Conservation (phyloP, 2,329 filamentous ascomycete species). For the Paracoccidioides brasiliensis region DNA sequence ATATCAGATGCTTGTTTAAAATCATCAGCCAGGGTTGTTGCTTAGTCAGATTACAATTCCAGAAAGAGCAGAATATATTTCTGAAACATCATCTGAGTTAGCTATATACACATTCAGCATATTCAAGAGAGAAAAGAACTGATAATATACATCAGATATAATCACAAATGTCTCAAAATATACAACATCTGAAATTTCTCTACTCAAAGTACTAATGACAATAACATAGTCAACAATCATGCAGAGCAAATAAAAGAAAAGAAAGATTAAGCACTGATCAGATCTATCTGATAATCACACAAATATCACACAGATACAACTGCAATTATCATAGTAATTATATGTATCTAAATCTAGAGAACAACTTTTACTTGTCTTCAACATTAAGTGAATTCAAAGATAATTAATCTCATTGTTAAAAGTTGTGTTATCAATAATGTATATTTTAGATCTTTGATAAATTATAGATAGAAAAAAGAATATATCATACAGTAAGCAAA, state of each 20-base stretch:
- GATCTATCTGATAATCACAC: slow-evolving; percentile 46
- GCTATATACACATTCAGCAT: neutral
- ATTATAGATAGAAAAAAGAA: slow-evolving; percentile 30
- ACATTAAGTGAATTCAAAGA: neutral
- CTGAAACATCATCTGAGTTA: slow-evolving; percentile 10
- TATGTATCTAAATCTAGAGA: slow-evolving; percentile 26
- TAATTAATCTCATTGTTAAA: slow-evolving; percentile 20
- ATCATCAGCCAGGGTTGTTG: slow-evolving; percentile 46
- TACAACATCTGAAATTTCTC: slow-evolving; percentile 28
- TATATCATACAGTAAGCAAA: slow-evolving; percentile 30
- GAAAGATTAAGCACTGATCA: slow-evolving; percentile 42
- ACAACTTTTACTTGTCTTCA: neutral
- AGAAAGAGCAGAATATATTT: slow-evolving; percentile 35
- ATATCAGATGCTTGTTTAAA: slow-evolving; percentile 47
- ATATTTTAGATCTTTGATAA: slow-evolving; percentile 29
- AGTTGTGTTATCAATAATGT: slow-evolving; percentile 28
- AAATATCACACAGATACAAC: slow-evolving; percentile 36
- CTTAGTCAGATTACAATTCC: slow-evolving; percentile 44
- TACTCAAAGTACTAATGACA: slow-evolving; percentile 25
- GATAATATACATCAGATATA: slow-evolving; percentile 26
- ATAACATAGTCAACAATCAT: slow-evolving; percentile 48
- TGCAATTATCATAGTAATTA: slow-evolving; percentile 26
- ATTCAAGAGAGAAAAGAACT: neutral
- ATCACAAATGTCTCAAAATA: slow-evolving; percentile 38
- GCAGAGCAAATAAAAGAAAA: slow-evolving; percentile 40